Conservation (phyloP, 345 rosid species). For the Eucalyptus sideroxylon region DNA sequence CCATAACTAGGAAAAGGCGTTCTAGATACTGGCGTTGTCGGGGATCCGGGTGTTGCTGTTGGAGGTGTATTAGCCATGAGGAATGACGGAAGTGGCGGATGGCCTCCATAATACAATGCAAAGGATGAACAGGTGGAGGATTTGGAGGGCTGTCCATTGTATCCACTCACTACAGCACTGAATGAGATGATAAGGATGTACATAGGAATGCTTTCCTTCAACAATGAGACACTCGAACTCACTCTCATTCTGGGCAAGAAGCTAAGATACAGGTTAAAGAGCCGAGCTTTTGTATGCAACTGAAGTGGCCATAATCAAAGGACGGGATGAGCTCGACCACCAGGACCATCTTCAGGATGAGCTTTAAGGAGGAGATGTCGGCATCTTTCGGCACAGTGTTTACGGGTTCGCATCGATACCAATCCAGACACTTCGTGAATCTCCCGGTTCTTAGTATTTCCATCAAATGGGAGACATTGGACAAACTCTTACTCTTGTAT, state of each 20-base stretch:
- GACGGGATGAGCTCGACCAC: not conserved
- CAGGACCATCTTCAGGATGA: not conserved
- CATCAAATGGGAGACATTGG: not conserved
- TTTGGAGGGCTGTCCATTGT: not conserved
- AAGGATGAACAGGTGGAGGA: not conserved
- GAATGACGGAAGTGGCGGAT: not conserved
- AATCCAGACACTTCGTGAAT: no score
- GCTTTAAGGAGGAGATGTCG: not conserved
- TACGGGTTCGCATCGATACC: not conserved
- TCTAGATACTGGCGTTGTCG: not conserved
- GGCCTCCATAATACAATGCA: not conserved
- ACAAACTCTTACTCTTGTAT: not conserved
- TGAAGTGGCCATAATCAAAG: not conserved
- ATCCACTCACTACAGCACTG: not conserved
- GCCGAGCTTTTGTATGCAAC: not conserved
- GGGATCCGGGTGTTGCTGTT: not conserved
- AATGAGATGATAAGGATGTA: not conserved
- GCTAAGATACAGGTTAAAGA: not conserved
- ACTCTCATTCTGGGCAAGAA: not conserved
- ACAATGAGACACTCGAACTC: not conserved
- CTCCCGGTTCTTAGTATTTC: not conserved
- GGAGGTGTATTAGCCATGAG: not conserved
- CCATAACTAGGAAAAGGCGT: not conserved
- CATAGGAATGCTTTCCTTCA: not conserved
- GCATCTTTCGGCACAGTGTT: not conserved